Base-by-base conservation (phyloP, 371 early-diverging fungal genomes). In the Blakeslea trispora region DNA sequence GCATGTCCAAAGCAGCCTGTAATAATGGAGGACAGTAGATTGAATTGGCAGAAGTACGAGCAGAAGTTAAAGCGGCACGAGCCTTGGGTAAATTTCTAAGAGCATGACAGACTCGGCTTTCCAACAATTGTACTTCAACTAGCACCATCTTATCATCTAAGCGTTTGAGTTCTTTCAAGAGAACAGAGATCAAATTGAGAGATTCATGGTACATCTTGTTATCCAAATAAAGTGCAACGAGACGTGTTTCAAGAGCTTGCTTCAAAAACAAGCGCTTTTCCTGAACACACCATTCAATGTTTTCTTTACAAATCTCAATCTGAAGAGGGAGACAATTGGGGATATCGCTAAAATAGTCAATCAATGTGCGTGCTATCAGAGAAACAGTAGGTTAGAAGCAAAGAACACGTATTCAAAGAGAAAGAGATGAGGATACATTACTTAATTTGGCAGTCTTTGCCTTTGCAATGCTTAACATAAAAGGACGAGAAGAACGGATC, bases 21-120 rank as follows among this genome's bases (percentile, higher is more conserved):
- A 98, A 83, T 55, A 94, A 79, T n/a, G 98, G 96, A 60, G 99
- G 99, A 65, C 97, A 97, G 74, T 98, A 98, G 59, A 98, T 96
- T 21, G 96, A 84, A 66, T 98, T 98, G 48, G 98, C 98, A 6
- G 95, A 90, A 5, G 99, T 96, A 66, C 96, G 89, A 15, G 99
- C 98, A 14, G 95, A 92, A 2, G 99, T 98, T 43, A 99, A 79
- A 15, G 99, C 92, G 24, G 99, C 98, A 64, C 95, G 87, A 17
- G 98, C 83, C 74, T 97, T 97, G 34, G 99, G 89, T 50, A 97
- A 60, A 69, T 99, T 98, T 56, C 93, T 77, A 43, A 97, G 75
- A 2, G 94, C 95, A 70, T 96, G 94, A 70, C 90, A 98, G 11
- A 91, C 95, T 59, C 94, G 86, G 71, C 95, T 94, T 75, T 99